These are phyloP conservation scores for Ochetophila trinervis DNA, from an alignment of 306 rosid genomes.

Conservation along the genomic window DNA sequence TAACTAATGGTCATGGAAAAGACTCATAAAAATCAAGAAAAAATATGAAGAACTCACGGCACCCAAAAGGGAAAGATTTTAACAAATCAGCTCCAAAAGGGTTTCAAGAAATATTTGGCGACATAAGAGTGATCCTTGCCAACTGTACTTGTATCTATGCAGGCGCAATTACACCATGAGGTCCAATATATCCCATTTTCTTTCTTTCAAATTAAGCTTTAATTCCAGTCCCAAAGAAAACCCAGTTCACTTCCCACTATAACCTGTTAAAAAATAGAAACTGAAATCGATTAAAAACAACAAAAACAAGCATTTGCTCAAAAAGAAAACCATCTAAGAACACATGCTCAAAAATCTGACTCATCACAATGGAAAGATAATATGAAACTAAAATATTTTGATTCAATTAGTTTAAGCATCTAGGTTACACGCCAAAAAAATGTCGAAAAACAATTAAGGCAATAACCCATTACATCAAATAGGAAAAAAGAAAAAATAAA, in stretches of 20 bases:
- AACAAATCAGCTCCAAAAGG: conserved; percentile 82
- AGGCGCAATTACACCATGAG: conserved; percentile 80
- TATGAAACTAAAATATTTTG: too few species aligned
- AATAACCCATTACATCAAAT: too few species aligned
- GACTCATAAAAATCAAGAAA: too few species aligned
- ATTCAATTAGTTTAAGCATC: too few species aligned
- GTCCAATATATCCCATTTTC: conserved; percentile 78
- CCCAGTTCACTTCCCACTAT: conserved; percentile 27
- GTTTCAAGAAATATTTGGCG: conserved; percentile 94
- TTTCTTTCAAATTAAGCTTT: conserved; percentile 20
- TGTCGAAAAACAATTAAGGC: too few species aligned
- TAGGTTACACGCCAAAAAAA: too few species aligned
- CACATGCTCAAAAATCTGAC: too few species aligned
- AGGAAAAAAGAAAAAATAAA: too few species aligned
- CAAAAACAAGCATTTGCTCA: too few species aligned
- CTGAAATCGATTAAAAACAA: too few species aligned
- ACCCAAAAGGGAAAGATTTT: conserved; percentile 89
- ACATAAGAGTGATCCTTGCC: conserved; percentile 83
- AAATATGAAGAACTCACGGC: conserved; percentile 62
- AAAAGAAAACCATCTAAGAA: too few species aligned
- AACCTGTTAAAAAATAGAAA: conserved; percentile 34
- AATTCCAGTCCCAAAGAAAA: conserved; percentile 23
- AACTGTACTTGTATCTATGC: conserved; percentile 73
- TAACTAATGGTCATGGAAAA: not conserved
- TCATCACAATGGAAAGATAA: too few species aligned